These are phyloP conservation scores for Hemerocallis citrina DNA, from an alignment of 106 monocot species.

Conservation along the genomic window DNA sequence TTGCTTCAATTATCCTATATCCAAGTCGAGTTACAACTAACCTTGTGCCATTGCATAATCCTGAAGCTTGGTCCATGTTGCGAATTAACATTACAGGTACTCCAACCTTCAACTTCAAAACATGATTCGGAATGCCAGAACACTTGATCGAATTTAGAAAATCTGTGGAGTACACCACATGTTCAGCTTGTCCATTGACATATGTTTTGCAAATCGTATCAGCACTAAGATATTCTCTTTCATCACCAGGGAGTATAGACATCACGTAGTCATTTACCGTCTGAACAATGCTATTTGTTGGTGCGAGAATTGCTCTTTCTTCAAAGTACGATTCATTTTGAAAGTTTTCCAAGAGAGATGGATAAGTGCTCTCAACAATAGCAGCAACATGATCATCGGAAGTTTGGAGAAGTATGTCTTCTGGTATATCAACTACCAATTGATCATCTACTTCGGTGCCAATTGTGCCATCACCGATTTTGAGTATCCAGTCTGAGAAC, in stretches of 20 bases:
- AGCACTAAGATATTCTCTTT: not conserved
- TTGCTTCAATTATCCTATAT: conserved; percentile 1
- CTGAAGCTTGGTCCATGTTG: conserved; percentile 7
- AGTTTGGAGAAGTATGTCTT: too few relatives aligned
- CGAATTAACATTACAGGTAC: conserved; percentile 6
- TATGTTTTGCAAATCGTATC: not conserved
- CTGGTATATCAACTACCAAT: too few relatives aligned
- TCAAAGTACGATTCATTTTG: too few relatives aligned
- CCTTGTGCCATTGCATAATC: conserved; percentile 16
- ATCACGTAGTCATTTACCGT: too few relatives aligned
- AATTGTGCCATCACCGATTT: too few relatives aligned
- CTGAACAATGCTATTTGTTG: too few relatives aligned
- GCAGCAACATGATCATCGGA: too few relatives aligned
- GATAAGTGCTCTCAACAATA: too few relatives aligned
- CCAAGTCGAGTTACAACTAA: conserved; percentile 3
- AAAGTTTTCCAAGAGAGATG: too few relatives aligned
- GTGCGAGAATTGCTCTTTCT: too few relatives aligned
- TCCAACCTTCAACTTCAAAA: conserved; percentile 5
- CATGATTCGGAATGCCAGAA: not conserved
- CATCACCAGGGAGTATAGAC: not conserved
- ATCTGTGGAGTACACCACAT: conserved; percentile 6
- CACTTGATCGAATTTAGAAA: conserved; percentile 2
- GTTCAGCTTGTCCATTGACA: not conserved
- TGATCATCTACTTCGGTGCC: too few relatives aligned
- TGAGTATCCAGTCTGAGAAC: too few relatives aligned